Percentiles rank a stretch among this genome's conserved stretches.
These are phyloP conservation scores for Escallonia herrerae DNA, from an alignment of 129 eudicot species.

Conservation along the genomic window DNA sequence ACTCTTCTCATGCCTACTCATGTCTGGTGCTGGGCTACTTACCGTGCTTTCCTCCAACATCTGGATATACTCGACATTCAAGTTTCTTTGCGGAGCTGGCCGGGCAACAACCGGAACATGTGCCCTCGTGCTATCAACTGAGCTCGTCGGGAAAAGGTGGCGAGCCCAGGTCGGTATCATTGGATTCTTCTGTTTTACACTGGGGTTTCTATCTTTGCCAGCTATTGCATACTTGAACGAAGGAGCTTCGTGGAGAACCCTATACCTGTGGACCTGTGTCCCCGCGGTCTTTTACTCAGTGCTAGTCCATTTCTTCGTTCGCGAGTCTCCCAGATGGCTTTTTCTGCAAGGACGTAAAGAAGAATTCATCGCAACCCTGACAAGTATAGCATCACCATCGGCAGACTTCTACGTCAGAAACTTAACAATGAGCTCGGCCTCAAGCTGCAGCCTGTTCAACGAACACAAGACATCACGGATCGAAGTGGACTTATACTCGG, in stretches of 20 bases:
- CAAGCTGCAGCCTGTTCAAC: too few relatives aligned
- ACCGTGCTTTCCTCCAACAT: constrained; percentile 29
- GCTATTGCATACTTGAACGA: constrained; percentile 23
- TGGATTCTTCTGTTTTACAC: constrained; percentile 29
- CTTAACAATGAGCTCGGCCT: too few relatives aligned
- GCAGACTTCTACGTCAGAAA: too few relatives aligned
- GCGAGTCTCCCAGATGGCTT: constrained; percentile 58
- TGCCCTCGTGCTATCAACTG: constrained; percentile 35
- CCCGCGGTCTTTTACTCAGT: constrained; percentile 24
- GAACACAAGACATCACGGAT: background rate
- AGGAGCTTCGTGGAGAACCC: constrained; percentile 36
- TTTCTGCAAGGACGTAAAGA: constrained; percentile 26
- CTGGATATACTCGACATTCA: constrained; percentile 34
- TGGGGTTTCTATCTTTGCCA: constrained; percentile 42
- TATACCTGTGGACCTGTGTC: constrained; percentile 36
- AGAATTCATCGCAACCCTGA: constrained; percentile 13
- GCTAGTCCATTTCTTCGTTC: constrained; percentile 19
- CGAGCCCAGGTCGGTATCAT: constrained; percentile 28
- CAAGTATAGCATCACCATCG: background rate
- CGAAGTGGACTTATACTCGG: background rate
- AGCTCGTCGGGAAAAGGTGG: constrained; percentile 38
- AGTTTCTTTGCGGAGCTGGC: constrained; percentile 35
- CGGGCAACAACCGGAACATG: constrained; percentile 31
- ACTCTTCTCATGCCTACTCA: constrained; percentile 19
- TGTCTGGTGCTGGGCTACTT: constrained; percentile 28